Evolutionary conservation across 176 grass and related monocot genomes (phyloP).

Genomic region (Lolium perenne): DNA sequence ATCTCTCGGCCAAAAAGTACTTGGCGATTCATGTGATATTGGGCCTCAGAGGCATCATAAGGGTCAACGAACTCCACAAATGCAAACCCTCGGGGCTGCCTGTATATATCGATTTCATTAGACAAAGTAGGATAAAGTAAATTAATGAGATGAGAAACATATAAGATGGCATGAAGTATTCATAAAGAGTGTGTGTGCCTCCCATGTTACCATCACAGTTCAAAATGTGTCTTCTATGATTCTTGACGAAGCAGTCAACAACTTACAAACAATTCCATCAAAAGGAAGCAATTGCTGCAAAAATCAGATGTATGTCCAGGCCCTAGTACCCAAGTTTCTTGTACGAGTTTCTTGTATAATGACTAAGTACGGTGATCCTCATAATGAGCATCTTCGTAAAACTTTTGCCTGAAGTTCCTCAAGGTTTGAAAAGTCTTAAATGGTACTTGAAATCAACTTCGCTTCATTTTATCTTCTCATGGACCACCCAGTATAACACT

Average conservation of each 20-base stretch:
- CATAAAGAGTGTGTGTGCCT: conserved; percentile 31
- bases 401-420: conserved; percentile 64
- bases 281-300: conserved; percentile 58
- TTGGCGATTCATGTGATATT: conserved; percentile 96
- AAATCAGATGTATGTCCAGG: conserved; percentile 63
- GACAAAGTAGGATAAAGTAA: conserved; percentile 7
- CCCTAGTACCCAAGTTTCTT: conserved; percentile 68
- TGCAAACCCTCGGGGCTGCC: conserved; percentile 88
- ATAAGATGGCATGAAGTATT: conserved; percentile 33
- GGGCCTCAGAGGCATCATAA: conserved; percentile 88
- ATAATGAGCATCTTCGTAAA: conserved; percentile 69
- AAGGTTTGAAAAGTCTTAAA: conserved; percentile 58
- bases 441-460: conserved; percentile 77
- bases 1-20: conserved; percentile 86
- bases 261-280: conserved; percentile 71
- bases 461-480: conserved; percentile 84
- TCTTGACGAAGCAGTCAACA: conserved; percentile 55
- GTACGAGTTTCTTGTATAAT: conserved; percentile 44
- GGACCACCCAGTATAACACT: conserved; percentile 52
- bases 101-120: conserved; percentile 44
- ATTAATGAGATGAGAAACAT: conserved; percentile 27
- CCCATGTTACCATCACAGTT: conserved; percentile 53
- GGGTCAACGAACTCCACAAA: conserved; percentile 95
- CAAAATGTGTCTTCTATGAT: conserved; percentile 54
- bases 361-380: conserved; percentile 52